phyloP scores from a whole-genome alignment of 2,329 filamentous ascomycete species.

The Venturiaceae sp. region DNA sequence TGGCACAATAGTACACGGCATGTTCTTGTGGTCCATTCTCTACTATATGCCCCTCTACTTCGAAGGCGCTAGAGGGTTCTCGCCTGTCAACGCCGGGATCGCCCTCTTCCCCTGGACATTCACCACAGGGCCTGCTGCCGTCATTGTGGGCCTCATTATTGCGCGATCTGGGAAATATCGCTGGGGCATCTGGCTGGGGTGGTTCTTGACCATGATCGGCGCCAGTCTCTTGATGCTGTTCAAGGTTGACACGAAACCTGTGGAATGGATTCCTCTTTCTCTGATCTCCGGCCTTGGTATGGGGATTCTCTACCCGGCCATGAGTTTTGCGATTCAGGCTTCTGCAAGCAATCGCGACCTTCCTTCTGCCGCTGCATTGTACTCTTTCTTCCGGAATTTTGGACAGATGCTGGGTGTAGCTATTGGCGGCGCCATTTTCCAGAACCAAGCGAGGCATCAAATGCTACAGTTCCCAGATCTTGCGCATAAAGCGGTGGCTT shows the following conservation, averaged over 20 bases:
- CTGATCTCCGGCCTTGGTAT: not conserved
- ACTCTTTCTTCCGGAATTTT: not conserved
- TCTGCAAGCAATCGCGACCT: constrained; percentile 6
- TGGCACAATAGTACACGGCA: not conserved
- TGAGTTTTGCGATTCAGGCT: not conserved
- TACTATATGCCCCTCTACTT: constrained; percentile 11
- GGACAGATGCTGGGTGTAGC: not conserved
- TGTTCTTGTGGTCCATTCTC: not conserved
- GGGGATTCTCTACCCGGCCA: not conserved
- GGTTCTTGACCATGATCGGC: not conserved
- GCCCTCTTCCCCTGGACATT: not conserved
- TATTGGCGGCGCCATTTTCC: not conserved
- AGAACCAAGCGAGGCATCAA: constrained; percentile 13
- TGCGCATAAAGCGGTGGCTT: constrained; percentile 35
- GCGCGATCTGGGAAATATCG: not conserved
- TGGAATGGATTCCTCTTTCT: not conserved
- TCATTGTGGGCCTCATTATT: not conserved
- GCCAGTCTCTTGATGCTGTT: not conserved
- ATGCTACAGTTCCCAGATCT: constrained; percentile 35
- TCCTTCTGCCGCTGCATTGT: not conserved
- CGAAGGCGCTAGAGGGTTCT: not conserved
- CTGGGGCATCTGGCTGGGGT: not conserved
- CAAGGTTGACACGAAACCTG: not conserved
- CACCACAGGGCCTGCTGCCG: not conserved
- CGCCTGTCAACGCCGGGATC: not conserved